These are phyloP conservation scores for Albugo laibachii DNA, from an alignment of 352 stramenopile genomes.

Conservation along the genomic window DNA sequence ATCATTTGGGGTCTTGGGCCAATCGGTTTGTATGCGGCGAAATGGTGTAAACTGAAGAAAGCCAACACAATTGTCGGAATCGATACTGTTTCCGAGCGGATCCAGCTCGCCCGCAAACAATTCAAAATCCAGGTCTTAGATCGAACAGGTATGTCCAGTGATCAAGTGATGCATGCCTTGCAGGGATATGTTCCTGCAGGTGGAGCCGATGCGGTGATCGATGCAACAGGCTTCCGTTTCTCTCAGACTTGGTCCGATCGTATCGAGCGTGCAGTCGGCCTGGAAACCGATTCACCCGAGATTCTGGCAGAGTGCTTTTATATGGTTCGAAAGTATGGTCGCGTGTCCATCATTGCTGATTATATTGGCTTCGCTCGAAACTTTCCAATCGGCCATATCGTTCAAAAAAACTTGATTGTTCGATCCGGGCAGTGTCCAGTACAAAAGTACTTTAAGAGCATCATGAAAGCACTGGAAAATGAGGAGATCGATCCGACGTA, in stretches of 20 bases:
- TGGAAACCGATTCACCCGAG: slow-evolving; percentile 24
- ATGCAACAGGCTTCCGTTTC: slow-evolving; percentile 18
- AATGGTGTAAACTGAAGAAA: slow-evolving; percentile 45
- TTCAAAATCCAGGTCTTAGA: slow-evolving; percentile 48
- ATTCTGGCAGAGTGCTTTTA: slow-evolving; percentile 37
- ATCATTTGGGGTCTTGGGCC: slow-evolving; percentile 53
- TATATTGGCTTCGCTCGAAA: slow-evolving; percentile 19
- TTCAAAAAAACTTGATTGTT: slow-evolving; percentile 39
- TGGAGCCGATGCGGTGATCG: slow-evolving; percentile 34
- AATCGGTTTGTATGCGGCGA: slow-evolving; percentile 25
- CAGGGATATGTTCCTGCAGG: slow-evolving; percentile 22
- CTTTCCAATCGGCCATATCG: slow-evolving; percentile 35
- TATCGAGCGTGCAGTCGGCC: slow-evolving; percentile 25
- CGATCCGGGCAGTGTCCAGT: slow-evolving; percentile 22
- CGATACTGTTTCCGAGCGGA: slow-evolving; percentile 21
- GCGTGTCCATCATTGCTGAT: slow-evolving; percentile 30
- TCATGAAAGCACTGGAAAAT: slow-evolving; percentile 28
- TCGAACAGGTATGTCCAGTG: slow-evolving; percentile 19
- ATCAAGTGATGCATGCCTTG: slow-evolving; percentile 26
- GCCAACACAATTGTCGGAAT: slow-evolving; percentile 38
- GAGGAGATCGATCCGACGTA: slow-evolving; percentile 28
- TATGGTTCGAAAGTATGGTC: slow-evolving; percentile 31
- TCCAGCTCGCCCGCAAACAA: slow-evolving; percentile 31
- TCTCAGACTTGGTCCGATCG: slow-evolving; percentile 19
- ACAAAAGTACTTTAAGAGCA: slow-evolving; percentile 35